A percentile compares a stretch with the other conserved stretches of the same genome.
These are phyloP conservation scores for Evansstolkia leycettana DNA, from an alignment of 495 filamentous ascomycete species.

Conservation along the genomic window DNA sequence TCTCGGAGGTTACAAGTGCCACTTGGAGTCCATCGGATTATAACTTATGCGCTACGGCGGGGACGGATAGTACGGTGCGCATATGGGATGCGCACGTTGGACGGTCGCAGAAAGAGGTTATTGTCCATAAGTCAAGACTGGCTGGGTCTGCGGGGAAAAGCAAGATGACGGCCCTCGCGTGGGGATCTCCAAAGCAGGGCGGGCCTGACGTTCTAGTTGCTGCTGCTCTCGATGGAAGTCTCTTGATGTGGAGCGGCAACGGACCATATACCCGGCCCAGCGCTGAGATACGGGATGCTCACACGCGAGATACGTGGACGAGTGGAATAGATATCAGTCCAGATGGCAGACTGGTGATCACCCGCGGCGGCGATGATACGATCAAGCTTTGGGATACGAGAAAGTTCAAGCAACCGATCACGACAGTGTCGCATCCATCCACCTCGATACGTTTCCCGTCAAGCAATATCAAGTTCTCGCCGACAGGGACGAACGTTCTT, in stretches of 20 bases:
- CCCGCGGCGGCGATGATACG: constrained; percentile 78
- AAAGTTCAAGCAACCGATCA: constrained; percentile 85
- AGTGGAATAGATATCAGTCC: constrained; percentile 83
- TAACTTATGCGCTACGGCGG: constrained; percentile 76
- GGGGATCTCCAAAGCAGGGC: constrained; percentile 69
- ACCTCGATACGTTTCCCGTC: constrained; percentile 74
- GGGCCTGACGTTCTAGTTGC: constrained; percentile 68
- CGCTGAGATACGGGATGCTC: constrained; percentile 79
- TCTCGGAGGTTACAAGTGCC: constrained; percentile 76
- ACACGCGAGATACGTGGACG: constrained; percentile 78
- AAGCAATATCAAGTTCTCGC: constrained; percentile 79
- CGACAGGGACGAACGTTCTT: constrained; percentile 66
- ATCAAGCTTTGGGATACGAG: constrained; percentile 92
- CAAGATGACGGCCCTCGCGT: constrained; percentile 84
- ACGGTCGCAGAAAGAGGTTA: constrained; percentile 77
- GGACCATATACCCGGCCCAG: constrained; percentile 76
- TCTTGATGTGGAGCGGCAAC: constrained; percentile 86
- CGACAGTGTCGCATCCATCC: constrained; percentile 63
- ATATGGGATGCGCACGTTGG: constrained; percentile 94
- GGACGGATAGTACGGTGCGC: constrained; percentile 83
- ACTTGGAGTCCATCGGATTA: constrained; percentile 79
- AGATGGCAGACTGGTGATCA: constrained; percentile 82
- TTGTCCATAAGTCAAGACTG: constrained; percentile 84
- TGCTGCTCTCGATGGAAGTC: constrained; percentile 79
- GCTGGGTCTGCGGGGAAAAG: constrained; percentile 81